Evolutionary conservation across 306 rosid genomes (phyloP), one percentile per base, ranked within the genome.

Genomic region (Vigna trinervia): DNA sequence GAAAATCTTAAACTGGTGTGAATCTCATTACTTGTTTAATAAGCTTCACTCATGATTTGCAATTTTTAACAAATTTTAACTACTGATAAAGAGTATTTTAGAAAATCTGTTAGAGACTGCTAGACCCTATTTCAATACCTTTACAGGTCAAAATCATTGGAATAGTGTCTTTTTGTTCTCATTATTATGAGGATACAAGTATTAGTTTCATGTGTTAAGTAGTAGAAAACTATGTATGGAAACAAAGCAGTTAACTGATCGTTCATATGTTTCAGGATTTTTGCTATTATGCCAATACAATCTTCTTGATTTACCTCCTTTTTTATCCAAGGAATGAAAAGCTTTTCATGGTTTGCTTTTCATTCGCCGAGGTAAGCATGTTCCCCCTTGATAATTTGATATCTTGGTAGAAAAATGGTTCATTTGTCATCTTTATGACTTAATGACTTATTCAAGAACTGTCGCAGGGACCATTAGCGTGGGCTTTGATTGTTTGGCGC

Each of bases 401-500:
- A 47, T 65, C 39, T 48, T 20, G 28, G 28, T 8, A 32, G 22
- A 74, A 59, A 13, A 53, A 54, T 9, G 12, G 11, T 82, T 77
- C 64, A 69, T 65, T 46, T 46, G 38, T 60, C 12, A 39, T 66
- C 12, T 60, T 59, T 48, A 34, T 76, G 32, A 80, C 82, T 81
- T 63, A 53, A 34, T 76, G 32, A 80, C 83, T 81, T 63, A 53
- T 80, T 34, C 32, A 52, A 64, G 46, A 74, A 30, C 7, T 32
- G 11, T 60, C 77, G 77, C 84, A 92, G 93, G 97, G 97, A 56
- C 97, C 97, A 28, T 81, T 92, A 82, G 93, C 97, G 12, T 90
- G 95, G 95, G 97, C 95, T 59, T 71, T 92, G 85, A 92, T 92
- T 51, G 85, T 92, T 77, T 89, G 95, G 95, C 93, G 95, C 47